phyloP scores from a whole-genome alignment of 2,329 filamentous ascomycete genomes.

The Colletotrichum incanum region DNA sequence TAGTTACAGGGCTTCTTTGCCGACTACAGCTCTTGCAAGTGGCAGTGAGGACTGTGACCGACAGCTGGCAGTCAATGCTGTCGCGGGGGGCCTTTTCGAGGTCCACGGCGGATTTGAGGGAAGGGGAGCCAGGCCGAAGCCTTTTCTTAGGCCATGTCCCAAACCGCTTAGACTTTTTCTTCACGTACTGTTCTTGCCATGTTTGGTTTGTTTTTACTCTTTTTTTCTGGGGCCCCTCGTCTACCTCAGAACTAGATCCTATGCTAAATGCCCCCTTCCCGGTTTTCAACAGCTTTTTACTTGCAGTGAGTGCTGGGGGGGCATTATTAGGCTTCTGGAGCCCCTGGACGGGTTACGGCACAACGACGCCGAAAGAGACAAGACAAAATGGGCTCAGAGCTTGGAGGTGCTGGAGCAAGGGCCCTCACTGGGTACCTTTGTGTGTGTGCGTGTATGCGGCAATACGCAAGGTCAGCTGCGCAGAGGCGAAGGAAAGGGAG shows the following conservation, averaged over 20 bases:
- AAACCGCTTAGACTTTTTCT: constrained; percentile 15
- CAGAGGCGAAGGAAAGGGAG: background rate
- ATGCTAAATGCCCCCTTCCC: background rate
- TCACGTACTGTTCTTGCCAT: constrained; percentile 3
- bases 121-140: constrained; percentile 19
- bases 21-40: constrained; percentile 20
- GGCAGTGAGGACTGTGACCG: background rate
- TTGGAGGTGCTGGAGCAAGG: background rate
- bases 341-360: constrained; percentile 18
- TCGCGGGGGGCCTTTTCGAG: background rate
- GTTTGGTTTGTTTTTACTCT: background rate
- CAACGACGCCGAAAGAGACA: constrained; percentile 3
- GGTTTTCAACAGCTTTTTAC: background rate
- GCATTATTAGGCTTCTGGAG: background rate
- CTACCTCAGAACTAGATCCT: constrained; percentile 20
- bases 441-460: background rate
- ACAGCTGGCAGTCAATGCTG: constrained; percentile 26
- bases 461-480: constrained; percentile 24
- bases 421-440: background rate
- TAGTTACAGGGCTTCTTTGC: constrained; percentile 30
- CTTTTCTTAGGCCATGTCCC: constrained; percentile 25
- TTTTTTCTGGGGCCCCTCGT: background rate
- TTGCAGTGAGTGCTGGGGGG: background rate
- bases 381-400: constrained; percentile 9
- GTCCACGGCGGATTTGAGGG: background rate